Base-by-base conservation (phyloP, 2,329 filamentous ascomycete species). In the Aureobasidium sp. region DNA sequence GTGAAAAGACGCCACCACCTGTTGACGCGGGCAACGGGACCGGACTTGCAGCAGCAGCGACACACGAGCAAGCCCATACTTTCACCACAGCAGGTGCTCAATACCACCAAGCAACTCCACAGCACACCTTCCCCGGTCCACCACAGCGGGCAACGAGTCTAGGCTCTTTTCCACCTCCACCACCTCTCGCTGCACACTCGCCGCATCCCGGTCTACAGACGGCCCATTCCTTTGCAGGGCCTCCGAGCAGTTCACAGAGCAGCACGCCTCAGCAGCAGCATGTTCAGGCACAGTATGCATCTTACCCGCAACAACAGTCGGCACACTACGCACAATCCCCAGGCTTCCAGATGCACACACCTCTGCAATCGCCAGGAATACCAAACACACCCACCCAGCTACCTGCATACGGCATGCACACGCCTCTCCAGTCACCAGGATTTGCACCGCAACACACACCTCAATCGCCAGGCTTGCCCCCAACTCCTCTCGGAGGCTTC, bases 1-100 rank as follows among this genome's bases (percentile, higher is more conserved):
- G 89, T 50, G 89, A 92, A 72, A 91, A 91, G 79, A 93, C 89
- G 0, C 89, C 88, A 1, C 84, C 89, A 4, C 87, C 86, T 3
- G 82, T 85, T 35, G 88, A 91, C 66, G 83, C 79, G 40, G 81
- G 78, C 13, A 74, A 69, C 60, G 78, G 78, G 3, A 78, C 74
- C 19, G 77, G 77, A 1, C 69, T 79, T 17, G 67, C 66, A 15
- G 66, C 69, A 15, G 74, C 73, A 11, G 72, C 73, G 25, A 67
- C 68, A 17, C 71, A 77, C 57, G 75, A 77, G 21, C 51, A 63
- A 2, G 54, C 61, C 6, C 10, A 60, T n/a, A 65, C 68, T 43
- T 70, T 67, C 51, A 65, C 67, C 1, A 63, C 64, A 23, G 64
- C 69, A 19, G 42, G 43, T 5, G 13, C 38, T 33, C 55, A 59